These are phyloP conservation scores for Diaporthe amygdali DNA, from an alignment of 2,329 filamentous ascomycete species.

Conservation along the genomic window DNA sequence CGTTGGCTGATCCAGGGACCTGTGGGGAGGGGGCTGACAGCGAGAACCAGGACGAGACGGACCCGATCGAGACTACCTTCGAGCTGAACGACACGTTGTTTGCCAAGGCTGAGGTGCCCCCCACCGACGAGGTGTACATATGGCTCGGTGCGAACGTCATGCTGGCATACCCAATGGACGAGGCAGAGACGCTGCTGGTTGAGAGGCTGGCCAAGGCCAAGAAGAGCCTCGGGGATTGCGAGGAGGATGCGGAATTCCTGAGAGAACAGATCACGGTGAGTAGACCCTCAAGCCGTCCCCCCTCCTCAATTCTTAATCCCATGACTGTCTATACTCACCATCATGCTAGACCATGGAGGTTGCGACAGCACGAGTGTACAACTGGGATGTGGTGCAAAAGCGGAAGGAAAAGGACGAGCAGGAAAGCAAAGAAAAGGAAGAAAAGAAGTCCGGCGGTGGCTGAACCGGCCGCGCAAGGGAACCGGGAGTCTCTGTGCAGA, in stretches of 20 bases:
- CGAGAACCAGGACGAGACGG: constrained; percentile 49
- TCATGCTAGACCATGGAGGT: constrained; percentile 84
- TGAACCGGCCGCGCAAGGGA: constrained; percentile 23
- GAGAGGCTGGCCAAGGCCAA: constrained; percentile 82
- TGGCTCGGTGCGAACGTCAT: constrained; percentile 99
- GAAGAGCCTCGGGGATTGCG: constrained; percentile 81
- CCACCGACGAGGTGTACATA: constrained; percentile 90
- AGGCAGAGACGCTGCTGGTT: constrained; percentile 79
- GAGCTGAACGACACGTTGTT: constrained; percentile 97
- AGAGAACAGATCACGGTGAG: constrained; percentile 93
- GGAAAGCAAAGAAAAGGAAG: constrained; percentile 48
- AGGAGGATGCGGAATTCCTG: constrained; percentile 95
- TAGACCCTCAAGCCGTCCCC: constrained; percentile 20
- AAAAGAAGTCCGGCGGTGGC: constrained; percentile 34
- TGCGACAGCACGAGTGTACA: constrained; percentile 95
- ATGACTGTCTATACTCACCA: constrained; percentile 10
- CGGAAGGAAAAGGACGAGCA: constrained; percentile 83
- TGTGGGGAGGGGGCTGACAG: not conserved
- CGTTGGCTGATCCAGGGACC: not conserved
- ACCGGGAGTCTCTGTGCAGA: not conserved
- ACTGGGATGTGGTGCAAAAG: constrained; percentile 97
- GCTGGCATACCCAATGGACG: constrained; percentile 89
- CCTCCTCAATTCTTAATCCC: no score
- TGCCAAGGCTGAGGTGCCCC: constrained; percentile 81
- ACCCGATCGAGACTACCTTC: constrained; percentile 89